Evolutionary conservation across 345 rosid species (phyloP).

Genomic region (Lumnitzera littorea): DNA sequence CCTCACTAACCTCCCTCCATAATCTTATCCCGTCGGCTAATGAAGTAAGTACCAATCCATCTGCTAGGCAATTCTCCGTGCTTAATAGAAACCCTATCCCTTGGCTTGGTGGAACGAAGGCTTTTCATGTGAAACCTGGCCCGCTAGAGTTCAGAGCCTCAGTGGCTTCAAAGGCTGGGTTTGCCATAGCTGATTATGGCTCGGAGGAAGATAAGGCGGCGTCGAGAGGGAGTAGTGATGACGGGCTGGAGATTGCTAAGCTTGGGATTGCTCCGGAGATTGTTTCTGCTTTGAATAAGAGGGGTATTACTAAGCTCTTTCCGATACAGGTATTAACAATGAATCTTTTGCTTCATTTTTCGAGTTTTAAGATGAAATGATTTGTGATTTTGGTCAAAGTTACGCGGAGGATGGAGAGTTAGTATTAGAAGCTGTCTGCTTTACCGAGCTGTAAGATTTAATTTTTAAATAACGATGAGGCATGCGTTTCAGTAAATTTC

Average conservation of each 20-base stretch:
- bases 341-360: not conserved
- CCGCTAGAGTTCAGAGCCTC: slow-evolving; percentile 45
- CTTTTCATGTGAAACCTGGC: slow-evolving; percentile 44
- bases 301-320: slow-evolving; percentile 64
- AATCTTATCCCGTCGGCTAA: slow-evolving; percentile 5
- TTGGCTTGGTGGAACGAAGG: slow-evolving; percentile 15
- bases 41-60: not conserved
- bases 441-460: too few relatives aligned
- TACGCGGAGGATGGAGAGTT: too few relatives aligned
- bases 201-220: slow-evolving; percentile 32
- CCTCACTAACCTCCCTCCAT: slow-evolving; percentile 21
- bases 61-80: slow-evolving; percentile 7
- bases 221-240: slow-evolving; percentile 25
- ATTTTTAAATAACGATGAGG: too few relatives aligned
- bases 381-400: not conserved
- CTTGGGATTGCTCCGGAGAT: slow-evolving; percentile 75
- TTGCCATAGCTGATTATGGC: slow-evolving; percentile 43
- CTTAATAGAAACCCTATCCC: not conserved
- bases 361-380: not conserved
- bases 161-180: slow-evolving; percentile 26
- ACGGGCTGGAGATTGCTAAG: slow-evolving; percentile 59
- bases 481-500: too few relatives aligned
- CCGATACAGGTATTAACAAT: slow-evolving; percentile 67
- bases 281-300: slow-evolving; percentile 53
- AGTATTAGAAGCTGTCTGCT: too few relatives aligned